phyloP scores from a whole-genome alignment of 148 eudicot species.

The Limonium bicolor region DNA sequence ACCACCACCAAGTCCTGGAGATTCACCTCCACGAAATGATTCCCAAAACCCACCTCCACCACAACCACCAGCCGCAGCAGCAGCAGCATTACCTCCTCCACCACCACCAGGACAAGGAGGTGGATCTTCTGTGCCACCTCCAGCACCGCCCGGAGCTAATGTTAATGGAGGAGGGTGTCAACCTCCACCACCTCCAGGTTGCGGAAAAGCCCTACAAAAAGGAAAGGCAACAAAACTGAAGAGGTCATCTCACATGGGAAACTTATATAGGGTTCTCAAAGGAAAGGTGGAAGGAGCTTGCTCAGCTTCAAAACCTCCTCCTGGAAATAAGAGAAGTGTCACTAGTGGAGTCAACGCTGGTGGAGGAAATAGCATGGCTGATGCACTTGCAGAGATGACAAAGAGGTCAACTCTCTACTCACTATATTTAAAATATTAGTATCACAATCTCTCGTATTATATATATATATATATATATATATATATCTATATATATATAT shows the following conservation, averaged over 20 bases:
- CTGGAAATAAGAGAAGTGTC: conserved; percentile 30
- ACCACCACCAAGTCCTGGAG: conserved; percentile 5
- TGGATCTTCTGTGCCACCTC: conserved; percentile 20
- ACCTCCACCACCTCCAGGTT: conserved; percentile 62
- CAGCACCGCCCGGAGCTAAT: conserved; percentile 40
- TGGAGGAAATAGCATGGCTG: conserved; percentile 84
- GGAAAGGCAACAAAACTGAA: conserved; percentile 56
- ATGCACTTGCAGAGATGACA: conserved; percentile 96
- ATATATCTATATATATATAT: too few species aligned
- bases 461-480: too few species aligned
- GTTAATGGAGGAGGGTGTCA: conserved; percentile 32
- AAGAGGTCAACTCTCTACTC: conserved; percentile 36
- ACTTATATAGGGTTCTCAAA: conserved; percentile 59
- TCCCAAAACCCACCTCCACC: conserved; percentile 20
- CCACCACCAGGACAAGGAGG: conserved; percentile 19
- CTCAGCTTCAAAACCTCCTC: conserved; percentile 37
- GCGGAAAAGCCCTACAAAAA: conserved; percentile 36
- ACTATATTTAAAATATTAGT: too few species aligned
- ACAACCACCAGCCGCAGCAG: conserved; percentile 4
- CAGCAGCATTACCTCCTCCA: conserved; percentile 29
- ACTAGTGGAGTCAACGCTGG: conserved; percentile 16
- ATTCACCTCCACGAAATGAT: conserved; percentile 7
- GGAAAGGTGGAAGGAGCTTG: conserved; percentile 90
- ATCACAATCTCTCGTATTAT: too few species aligned
- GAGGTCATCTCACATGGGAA: conserved; percentile 93